phyloP scores from a whole-genome alignment of 2,329 filamentous ascomycete species.

The Sporothrix schenckii region DNA sequence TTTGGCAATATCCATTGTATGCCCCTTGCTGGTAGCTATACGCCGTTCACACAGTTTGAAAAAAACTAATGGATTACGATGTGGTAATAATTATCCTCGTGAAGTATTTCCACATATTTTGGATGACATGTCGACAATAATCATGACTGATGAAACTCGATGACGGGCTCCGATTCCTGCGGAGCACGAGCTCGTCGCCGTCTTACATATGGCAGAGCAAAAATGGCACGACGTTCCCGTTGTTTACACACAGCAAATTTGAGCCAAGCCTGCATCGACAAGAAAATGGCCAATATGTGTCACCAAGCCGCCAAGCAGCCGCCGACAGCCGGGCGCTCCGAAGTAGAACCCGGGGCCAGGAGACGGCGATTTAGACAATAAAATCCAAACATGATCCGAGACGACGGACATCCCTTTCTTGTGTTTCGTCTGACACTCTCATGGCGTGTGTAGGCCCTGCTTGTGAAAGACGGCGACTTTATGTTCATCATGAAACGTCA shows the following conservation, averaged over 20 bases:
- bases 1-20: not conserved
- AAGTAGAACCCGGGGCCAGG: not conserved
- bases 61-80: too few species aligned
- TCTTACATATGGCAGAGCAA: not conserved
- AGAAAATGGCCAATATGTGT: conserved; percentile 1
- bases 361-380: not conserved
- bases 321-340: conserved; percentile 24
- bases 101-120: not conserved
- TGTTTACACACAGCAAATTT: not conserved
- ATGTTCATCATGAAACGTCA: not conserved
- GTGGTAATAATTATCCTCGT: not conserved
- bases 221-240: not conserved
- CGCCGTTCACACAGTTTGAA: not conserved
- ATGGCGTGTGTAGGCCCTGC: too few species aligned
- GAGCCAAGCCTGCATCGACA: conserved; percentile 1
- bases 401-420: not conserved
- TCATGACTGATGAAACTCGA: not conserved
- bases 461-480: conserved; percentile 2
- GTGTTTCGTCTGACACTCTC: not conserved
- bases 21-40: not conserved
- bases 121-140: not conserved
- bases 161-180: not conserved
- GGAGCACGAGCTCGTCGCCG: conserved; percentile 15
- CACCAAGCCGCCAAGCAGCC: conserved; percentile 14
- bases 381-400: too few species aligned